These are phyloP conservation scores for Aspergillus phoenicis DNA, from an alignment of 2,329 filamentous ascomycete species.

Conservation along the genomic window DNA sequence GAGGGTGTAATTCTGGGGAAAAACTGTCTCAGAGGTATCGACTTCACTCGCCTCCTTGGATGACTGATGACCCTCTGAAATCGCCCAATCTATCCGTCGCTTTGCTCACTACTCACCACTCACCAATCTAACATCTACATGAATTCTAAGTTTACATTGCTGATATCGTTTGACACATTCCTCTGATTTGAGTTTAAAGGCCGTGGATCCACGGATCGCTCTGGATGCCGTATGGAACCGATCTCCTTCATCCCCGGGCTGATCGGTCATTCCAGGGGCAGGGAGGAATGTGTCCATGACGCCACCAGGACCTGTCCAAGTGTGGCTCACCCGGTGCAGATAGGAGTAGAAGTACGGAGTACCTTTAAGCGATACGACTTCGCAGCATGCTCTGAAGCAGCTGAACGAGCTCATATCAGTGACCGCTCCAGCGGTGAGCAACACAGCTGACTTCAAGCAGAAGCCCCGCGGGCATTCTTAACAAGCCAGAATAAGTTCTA, in stretches of 20 bases:
- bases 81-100: neutral
- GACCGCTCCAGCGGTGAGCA: neutral
- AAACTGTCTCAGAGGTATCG: too few species aligned
- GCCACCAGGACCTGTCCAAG: neutral
- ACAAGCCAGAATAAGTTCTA: neutral
- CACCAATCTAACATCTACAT: neutral
- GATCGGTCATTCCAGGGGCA: conserved; percentile 10
- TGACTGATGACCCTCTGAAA: neutral
- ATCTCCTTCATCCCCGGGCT: neutral
- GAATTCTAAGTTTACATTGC: neutral
- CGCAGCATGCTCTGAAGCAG: neutral
- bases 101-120: too few species aligned
- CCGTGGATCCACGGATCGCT: conserved; percentile 21
- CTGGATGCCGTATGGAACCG: conserved; percentile 10
- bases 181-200: conserved; percentile 4
- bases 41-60: neutral
- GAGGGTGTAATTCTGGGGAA: neutral
- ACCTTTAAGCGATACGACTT: neutral
- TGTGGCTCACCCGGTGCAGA: neutral
- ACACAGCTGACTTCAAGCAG: neutral
- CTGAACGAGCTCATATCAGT: neutral
- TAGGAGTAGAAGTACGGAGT: neutral
- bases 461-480: neutral
- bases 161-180: conserved; percentile 15
- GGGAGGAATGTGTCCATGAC: conserved; percentile 4